Conservation (phyloP, 73 alveolate species). For the Paraurostyla sp. region DNA sequence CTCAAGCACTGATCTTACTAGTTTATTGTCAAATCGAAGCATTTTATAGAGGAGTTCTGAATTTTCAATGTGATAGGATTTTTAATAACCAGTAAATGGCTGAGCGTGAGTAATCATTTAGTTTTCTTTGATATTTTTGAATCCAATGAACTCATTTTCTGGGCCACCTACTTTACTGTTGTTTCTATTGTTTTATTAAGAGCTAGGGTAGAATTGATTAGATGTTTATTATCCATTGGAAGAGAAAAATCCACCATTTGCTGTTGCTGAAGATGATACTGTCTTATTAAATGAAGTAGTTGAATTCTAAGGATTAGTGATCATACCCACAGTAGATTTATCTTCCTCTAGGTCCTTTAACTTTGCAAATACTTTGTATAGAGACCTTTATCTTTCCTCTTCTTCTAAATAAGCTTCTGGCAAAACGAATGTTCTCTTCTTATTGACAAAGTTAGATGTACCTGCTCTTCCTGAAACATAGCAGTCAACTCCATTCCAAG, state of each 20-base stretch:
- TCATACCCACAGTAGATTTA: too few species aligned
- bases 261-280: too few species aligned
- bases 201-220: background rate
- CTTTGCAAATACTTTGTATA: background rate
- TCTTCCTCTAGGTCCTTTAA: constrained; percentile 15
- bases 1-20: constrained; percentile 73
- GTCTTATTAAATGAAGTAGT: too few species aligned
- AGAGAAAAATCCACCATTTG: too few species aligned
- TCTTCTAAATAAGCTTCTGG: constrained; percentile 20
- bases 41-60: constrained; percentile 76
- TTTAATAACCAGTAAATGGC: constrained; percentile 43
- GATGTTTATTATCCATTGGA: too few species aligned
- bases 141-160: constrained; percentile 1
- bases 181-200: background rate
- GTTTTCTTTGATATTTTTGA: constrained; percentile 30
- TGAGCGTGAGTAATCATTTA: background rate
- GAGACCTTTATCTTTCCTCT: too few species aligned
- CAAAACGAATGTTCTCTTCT: constrained; percentile 28
- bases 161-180: too few species aligned
- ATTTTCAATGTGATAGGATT: constrained; percentile 57
- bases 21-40: constrained; percentile 70
- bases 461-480: constrained; percentile 74
- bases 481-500: constrained; percentile 68
- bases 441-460: constrained; percentile 43
- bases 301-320: too few species aligned